Evolutionary conservation across 208 protist species (phyloP), one percentile per base, ranked within the genome.

Genomic region (Trichomonas vaginalis): DNA sequence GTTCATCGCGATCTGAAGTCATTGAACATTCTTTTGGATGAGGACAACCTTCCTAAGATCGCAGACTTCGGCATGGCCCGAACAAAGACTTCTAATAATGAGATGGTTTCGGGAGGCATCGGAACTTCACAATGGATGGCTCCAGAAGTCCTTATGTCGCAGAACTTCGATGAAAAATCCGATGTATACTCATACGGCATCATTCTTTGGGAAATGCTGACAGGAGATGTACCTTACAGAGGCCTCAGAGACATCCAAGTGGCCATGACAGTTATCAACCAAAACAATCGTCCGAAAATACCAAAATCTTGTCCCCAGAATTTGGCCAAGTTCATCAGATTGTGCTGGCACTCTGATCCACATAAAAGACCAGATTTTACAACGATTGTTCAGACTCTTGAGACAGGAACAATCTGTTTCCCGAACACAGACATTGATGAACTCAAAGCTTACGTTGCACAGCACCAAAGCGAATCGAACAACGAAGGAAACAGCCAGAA

Each of bases 81-180:
- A 39, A 92, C 86, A 27, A 92, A 92, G 37, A 39, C 27, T 0
- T 42, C 40, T 35, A 42, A 42, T 27, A 92, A 45, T 32, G 86
- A 92, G 27, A 40, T 47, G 17, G 39, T 88, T 0, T 35, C 86
- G 2, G 86, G 40, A 14, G 86, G 86, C 14, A 92, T 92, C 39
- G 86, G 86, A 17, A 92, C 86, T 35, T 92, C 86, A 21, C 86
- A 92, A 47, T 92, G 86, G 86, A 92, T 92, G 86, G 86, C 86
- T 15, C 86, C 86, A 39, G 86, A 92, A 92, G 86, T 92, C 27
- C 37, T 92, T 39, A 39, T 39, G 14, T 92, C 86, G 0, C 86
- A 92, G 37, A 42, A 45, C 27, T 92, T 48, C 45, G 86, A 92
- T 51, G 86, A 92, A 51, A 92, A 92, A 32, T 35, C 86, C 4